Conservation (phyloP, 106 monocot genomes). For the Iris macrosiphon region DNA sequence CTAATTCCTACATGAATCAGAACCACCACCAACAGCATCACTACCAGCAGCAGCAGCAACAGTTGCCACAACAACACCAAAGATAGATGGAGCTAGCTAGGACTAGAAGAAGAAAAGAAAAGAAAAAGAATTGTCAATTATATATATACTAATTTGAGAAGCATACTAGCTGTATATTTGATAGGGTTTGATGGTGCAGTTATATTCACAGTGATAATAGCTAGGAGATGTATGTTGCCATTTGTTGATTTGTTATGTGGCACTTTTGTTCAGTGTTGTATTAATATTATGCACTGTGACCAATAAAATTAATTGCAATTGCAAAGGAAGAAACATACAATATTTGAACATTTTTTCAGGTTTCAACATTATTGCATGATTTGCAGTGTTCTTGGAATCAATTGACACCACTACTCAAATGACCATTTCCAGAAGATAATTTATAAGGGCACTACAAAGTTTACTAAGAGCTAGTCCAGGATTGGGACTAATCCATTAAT, state of each 20-base stretch:
- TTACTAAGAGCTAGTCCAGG: no score
- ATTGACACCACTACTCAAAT: no score
- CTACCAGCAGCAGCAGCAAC: constrained; percentile 5
- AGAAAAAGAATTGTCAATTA: neutral
- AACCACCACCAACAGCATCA: constrained; percentile 13
- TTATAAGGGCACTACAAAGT: no score
- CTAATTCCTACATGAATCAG: neutral
- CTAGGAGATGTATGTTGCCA: neutral
- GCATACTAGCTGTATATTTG: neutral
- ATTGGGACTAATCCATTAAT: no score
- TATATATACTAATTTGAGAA: neutral
- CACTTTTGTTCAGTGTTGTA: neutral
- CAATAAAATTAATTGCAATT: neutral
- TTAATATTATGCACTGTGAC: neutral
- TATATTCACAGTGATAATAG: neutral
- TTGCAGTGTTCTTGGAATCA: no score
- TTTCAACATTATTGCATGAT: no score
- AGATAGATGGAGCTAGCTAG: constrained; percentile 5
- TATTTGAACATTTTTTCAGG: constrained; percentile 1
- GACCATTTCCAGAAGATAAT: no score
- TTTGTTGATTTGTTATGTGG: constrained; percentile 20
- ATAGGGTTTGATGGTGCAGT: neutral
- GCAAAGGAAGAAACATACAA: neutral
- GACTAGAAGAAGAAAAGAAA: constrained; percentile 4
- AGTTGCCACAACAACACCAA: neutral